A percentile compares a stretch with the other conserved stretches of the same genome.
Evolutionary conservation across 2,329 filamentous ascomycete species (phyloP).

Genomic region (Hypocreales sp.): DNA sequence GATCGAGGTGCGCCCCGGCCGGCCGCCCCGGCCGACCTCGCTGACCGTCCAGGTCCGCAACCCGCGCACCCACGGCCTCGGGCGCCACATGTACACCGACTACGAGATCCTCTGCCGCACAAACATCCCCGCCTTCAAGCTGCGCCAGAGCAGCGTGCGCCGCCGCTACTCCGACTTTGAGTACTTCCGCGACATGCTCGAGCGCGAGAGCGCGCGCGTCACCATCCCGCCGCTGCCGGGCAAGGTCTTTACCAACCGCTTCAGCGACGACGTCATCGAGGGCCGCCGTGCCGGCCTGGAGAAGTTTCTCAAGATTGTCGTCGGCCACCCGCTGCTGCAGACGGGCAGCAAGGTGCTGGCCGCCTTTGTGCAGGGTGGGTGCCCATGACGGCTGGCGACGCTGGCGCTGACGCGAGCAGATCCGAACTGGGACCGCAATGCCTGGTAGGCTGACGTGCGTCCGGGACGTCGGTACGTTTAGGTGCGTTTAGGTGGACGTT

Average conservation of each 20-base stretch:
- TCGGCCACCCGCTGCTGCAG: constrained; percentile 89
- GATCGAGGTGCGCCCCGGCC: constrained; percentile 65
- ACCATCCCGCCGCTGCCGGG: constrained; percentile 92
- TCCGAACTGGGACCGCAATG: constrained; percentile 82
- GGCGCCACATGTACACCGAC: constrained; percentile 93
- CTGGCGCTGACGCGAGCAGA: constrained; percentile 27
- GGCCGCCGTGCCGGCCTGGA: constrained; percentile 81
- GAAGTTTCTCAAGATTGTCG: constrained; percentile 93
- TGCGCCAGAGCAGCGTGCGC: constrained; percentile 74
- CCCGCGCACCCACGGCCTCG: constrained; percentile 86
- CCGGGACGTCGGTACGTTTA: too few relatives aligned
- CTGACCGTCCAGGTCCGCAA: constrained; percentile 91
- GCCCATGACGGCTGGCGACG: background rate
- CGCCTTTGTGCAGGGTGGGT: constrained; percentile 83
- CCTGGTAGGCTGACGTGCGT: too few relatives aligned
- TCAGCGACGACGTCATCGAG: constrained; percentile 97
- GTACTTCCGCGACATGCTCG: constrained; percentile 94
- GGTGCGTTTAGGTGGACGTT: too few relatives aligned
- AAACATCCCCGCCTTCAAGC: constrained; percentile 98
- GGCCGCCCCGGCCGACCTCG: too few relatives aligned
- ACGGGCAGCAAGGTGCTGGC: constrained; percentile 95
- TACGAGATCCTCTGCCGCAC: constrained; percentile 97
- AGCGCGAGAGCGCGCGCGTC: constrained; percentile 85
- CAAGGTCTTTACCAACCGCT: constrained; percentile 96
- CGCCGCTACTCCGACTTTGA: constrained; percentile 97